phyloP scores from a whole-genome alignment of 768 basidiomycete species.

The Boletus eberwhitei region DNA sequence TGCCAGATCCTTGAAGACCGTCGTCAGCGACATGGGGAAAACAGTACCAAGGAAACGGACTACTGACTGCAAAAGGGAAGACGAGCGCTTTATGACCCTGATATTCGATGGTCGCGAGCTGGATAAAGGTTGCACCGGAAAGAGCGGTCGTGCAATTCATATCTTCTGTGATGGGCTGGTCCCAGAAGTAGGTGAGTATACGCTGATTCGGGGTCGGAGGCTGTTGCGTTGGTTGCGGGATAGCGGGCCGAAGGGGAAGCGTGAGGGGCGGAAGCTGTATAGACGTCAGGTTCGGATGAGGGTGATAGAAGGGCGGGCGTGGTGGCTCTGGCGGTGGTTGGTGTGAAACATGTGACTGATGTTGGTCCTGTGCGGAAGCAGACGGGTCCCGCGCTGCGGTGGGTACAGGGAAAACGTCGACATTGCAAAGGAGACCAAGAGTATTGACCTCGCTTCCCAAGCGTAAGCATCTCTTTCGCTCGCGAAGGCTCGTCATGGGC shows the following conservation, averaged over 20 bases:
- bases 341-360: constrained; percentile 11
- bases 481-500: not conserved
- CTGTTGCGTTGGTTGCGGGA: constrained; percentile 3
- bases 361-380: constrained; percentile 7
- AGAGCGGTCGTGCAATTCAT: constrained; percentile 46
- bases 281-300: constrained; percentile 9
- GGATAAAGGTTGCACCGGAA: constrained; percentile 60
- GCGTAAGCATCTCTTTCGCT: constrained; percentile 4
- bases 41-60: constrained; percentile 6
- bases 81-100: constrained; percentile 50
- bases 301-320: constrained; percentile 14
- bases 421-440: constrained; percentile 72
- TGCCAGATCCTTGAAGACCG: constrained; percentile 53
- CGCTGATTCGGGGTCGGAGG: constrained; percentile 27
- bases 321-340: constrained; percentile 4
- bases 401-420: constrained; percentile 70
- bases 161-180: constrained; percentile 43
- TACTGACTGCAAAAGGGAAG: constrained; percentile 60
- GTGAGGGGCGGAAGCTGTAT: constrained; percentile 24
- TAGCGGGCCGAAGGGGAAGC: constrained; percentile 10
- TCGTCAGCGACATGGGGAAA: constrained; percentile 1
- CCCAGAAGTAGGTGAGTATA: constrained; percentile 41
- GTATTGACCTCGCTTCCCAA: constrained; percentile 52
- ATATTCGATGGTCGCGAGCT: constrained; percentile 52
- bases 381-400: constrained; percentile 9